phyloP scores from a whole-genome alignment of 331 rosid species.

The Phaseolus coccineus region DNA sequence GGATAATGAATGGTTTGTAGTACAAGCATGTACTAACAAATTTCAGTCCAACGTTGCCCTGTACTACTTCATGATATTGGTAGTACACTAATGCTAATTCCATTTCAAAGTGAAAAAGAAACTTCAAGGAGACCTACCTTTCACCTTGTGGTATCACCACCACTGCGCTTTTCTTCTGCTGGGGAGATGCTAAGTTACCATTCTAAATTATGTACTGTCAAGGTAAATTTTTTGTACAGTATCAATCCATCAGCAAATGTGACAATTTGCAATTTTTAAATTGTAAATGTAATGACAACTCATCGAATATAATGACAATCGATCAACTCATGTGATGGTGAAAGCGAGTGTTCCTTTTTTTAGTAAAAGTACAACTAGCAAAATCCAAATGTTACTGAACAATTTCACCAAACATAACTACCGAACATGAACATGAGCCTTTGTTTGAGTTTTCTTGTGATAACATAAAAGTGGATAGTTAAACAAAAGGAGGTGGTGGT shows the following conservation, averaged over 20 bases:
- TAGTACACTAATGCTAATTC: not conserved
- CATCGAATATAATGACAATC: not conserved
- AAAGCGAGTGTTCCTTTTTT: not conserved
- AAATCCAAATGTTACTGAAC: not conserved
- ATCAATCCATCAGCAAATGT: not conserved
- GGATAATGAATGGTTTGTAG: not conserved
- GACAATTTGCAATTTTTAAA: not conserved
- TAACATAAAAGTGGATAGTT: not conserved
- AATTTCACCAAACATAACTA: not conserved
- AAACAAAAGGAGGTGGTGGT: no score
- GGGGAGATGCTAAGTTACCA: not conserved
- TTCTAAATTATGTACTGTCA: not conserved
- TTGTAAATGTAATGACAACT: not conserved
- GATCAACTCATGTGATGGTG: not conserved
- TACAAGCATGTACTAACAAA: constrained; percentile 51
- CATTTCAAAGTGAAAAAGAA: constrained; percentile 27
- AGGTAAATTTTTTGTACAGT: not conserved
- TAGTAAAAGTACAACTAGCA: not conserved
- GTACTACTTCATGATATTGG: constrained; percentile 35
- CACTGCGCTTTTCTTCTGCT: not conserved
- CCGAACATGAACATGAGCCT: not conserved
- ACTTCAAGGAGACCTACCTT: not conserved
- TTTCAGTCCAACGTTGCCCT: constrained; percentile 7
- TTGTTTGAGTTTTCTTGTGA: not conserved
- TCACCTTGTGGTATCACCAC: not conserved